Conservation (phyloP, 179 eudicot genomes). For the Silene vulgaris region DNA sequence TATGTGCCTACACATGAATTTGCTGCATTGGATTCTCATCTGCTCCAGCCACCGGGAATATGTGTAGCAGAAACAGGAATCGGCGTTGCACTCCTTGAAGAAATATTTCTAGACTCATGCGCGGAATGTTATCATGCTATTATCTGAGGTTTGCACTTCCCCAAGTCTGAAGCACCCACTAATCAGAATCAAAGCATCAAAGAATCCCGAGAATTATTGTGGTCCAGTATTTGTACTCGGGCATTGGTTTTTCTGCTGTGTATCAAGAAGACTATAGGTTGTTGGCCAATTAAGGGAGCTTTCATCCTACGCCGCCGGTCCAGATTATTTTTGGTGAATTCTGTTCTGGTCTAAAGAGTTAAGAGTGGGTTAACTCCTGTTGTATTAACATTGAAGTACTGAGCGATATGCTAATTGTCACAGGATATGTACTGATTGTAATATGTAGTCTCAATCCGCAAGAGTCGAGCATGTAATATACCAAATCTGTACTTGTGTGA, state of each 20-base stretch:
- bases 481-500: background rate
- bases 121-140: background rate
- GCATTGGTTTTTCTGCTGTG: background rate
- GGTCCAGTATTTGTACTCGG: background rate
- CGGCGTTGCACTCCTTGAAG: background rate
- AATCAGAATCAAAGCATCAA: background rate
- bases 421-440: conserved; percentile 1
- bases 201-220: background rate
- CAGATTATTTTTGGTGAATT: background rate
- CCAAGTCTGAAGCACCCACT: background rate
- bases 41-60: conserved; percentile 4
- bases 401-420: background rate
- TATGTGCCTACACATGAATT: conserved; percentile 10
- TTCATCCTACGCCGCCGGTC: background rate
- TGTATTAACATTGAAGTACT: background rate
- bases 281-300: conserved; percentile 1
- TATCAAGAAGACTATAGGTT: background rate
- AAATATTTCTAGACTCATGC: background rate
- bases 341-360: conserved; percentile 3
- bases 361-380: background rate
- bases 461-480: background rate
- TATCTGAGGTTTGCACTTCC: conserved; percentile 11
- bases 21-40: background rate
- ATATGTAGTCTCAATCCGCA: background rate
- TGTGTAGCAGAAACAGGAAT: conserved; percentile 8